Base-by-base conservation (phyloP, 2,329 filamentous ascomycete species). In the Penicillium sp. region DNA sequence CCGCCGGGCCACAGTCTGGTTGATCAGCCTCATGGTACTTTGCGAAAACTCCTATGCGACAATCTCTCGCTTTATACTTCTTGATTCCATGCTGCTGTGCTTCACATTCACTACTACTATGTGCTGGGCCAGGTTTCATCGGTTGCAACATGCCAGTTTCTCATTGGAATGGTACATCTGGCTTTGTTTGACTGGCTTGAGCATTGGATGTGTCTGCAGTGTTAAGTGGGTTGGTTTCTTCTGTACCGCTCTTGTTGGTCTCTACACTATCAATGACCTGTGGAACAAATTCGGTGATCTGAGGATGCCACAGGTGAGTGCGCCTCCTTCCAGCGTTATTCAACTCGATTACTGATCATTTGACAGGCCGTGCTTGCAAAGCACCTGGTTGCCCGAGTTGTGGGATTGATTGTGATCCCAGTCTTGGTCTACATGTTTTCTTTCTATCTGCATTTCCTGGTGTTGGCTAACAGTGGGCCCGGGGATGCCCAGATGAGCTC, bases 401-500 rank as follows among this genome's bases (percentile, higher is more conserved):
- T 92, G 52, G 90, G 90, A 41, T 79, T 99, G 52, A 99, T 99
- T 55, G 67, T 95, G 54, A 80, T 99, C 42, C 93, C 93, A 6
- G 77, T 95, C 65, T 75, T 92, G 50, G 89, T 99, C 63, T 99
- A 99, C 76, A 85, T 96, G 74, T 85, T 96, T 68, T 95, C 90
- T 36, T 99, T 99, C 71, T 95, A 88, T 62, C 74, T 95, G 46
- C 93, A 99, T 74, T 99, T 99, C 72, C 80, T 89, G 55, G 89
- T 99, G 55, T 81, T 99, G 50, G 89, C 95, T 71, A 92, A 89
- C 74, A 92, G 86, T 62, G 93, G 93, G 16, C 93, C 95, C 7
- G 93, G 93, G 46, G 93, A 99, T 75, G 93, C 93, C n/a, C 93
- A 99, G 74, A 99, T 99, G 93, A 96, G 91, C 75, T 99, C 93